These are phyloP conservation scores for Spathaspora hagerdaliae DNA, from an alignment of 805 yeast genomes.

Conservation along the genomic window DNA sequence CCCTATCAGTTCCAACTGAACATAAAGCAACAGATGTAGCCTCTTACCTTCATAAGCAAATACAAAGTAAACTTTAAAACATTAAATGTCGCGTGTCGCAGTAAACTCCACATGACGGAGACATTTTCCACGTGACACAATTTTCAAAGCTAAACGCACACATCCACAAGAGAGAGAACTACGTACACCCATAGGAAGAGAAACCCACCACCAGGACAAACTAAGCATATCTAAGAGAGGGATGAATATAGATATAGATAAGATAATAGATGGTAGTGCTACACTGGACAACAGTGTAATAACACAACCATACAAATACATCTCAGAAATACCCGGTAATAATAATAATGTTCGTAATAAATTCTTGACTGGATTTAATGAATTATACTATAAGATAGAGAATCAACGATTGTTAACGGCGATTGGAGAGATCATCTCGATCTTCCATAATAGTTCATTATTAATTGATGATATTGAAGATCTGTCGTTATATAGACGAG, in stretches of 20 bases:
- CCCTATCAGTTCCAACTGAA: too few relatives aligned
- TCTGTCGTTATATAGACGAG: slow-evolving; percentile 64
- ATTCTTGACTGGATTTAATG: slow-evolving; percentile 32
- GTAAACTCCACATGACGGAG: too few relatives aligned
- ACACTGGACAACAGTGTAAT: neutral
- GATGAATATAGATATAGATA: slow-evolving; percentile 4
- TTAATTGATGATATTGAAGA: slow-evolving; percentile 88
- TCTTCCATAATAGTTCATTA: slow-evolving; percentile 33
- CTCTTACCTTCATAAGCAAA: too few relatives aligned
- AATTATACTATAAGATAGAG: slow-evolving; percentile 25
- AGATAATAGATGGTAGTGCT: slow-evolving; percentile 2
- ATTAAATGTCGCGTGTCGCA: too few relatives aligned
- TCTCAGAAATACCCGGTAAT: slow-evolving; percentile 29
- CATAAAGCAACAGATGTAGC: too few relatives aligned
- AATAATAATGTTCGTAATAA: slow-evolving; percentile 26
- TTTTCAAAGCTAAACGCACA: too few relatives aligned
- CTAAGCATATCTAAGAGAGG: neutral
- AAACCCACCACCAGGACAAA: neutral
- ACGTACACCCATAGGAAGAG: too few relatives aligned
- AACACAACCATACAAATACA: slow-evolving; percentile 25
- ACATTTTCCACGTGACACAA: too few relatives aligned
- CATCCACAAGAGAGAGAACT: too few relatives aligned
- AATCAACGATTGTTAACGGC: slow-evolving; percentile 16
- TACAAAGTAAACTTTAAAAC: too few relatives aligned
- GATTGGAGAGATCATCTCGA: slow-evolving; percentile 27